Percentiles rank a stretch among this genome's conserved stretches.
phyloP scores from a whole-genome alignment of 441 rosid species.

The Mallotus repandus region DNA sequence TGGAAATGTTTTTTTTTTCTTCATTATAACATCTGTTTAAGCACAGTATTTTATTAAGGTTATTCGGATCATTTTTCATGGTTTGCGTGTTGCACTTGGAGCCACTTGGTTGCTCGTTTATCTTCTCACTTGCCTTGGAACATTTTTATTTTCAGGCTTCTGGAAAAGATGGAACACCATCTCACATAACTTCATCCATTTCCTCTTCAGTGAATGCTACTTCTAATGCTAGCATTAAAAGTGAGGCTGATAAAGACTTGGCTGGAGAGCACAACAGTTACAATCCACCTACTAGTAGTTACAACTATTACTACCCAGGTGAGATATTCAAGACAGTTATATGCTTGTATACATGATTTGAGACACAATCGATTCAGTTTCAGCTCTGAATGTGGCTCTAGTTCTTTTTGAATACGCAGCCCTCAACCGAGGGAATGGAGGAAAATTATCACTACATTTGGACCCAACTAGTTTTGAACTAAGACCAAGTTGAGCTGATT shows the following conservation, averaged over 20 bases:
- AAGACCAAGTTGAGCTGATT: neutral
- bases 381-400: neutral
- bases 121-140: neutral
- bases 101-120: slow-evolving; percentile 6
- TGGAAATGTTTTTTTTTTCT: neutral
- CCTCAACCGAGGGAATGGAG: neutral
- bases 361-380: neutral
- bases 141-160: slow-evolving; percentile 31
- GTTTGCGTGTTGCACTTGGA: neutral
- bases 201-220: slow-evolving; percentile 24
- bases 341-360: neutral
- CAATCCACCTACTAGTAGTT: slow-evolving; percentile 35
- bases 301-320: slow-evolving; percentile 55
- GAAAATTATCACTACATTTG: neutral
- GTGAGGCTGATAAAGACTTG: slow-evolving; percentile 23
- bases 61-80: neutral
- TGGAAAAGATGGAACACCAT: slow-evolving; percentile 31
- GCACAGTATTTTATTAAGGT: neutral
- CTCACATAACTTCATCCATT: slow-evolving; percentile 29
- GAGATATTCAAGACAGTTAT: slow-evolving; percentile 21
- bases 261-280: slow-evolving; percentile 30
- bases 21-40: neutral
- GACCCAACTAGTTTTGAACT: neutral
- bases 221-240: slow-evolving; percentile 26
- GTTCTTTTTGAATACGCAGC: neutral